Conservation (phyloP, 108 stramenopile species). For the Stephanodiscus minutulus region DNA sequence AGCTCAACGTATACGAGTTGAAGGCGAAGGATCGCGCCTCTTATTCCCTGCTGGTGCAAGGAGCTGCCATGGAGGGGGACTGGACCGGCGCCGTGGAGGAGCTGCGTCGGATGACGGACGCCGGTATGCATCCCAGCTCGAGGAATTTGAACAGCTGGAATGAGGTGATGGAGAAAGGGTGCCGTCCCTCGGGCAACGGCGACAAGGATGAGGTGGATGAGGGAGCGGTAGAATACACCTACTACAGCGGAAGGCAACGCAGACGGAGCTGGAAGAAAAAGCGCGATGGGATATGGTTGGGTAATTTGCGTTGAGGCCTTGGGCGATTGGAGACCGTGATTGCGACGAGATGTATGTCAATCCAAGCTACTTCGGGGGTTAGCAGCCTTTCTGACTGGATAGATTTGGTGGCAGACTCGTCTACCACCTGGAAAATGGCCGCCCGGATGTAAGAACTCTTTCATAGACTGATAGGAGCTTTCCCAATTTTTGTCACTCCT, state of each 20-base stretch:
- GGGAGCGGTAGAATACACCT: conserved; percentile 20
- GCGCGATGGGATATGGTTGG: conserved; percentile 64
- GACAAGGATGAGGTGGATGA: neutral
- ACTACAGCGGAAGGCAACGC: conserved; percentile 57
- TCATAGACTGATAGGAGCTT: too few relatives aligned
- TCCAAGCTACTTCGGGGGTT: too few relatives aligned
- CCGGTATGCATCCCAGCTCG: conserved; percentile 70
- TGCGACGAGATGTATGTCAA: too few relatives aligned
- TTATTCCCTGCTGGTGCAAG: conserved; percentile 74
- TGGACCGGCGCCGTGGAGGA: conserved; percentile 70
- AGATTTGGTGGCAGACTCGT: too few relatives aligned
- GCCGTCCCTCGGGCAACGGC: conserved; percentile 28
- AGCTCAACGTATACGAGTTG: conserved; percentile 39
- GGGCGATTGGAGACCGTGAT: too few relatives aligned
- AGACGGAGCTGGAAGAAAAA: conserved; percentile 71
- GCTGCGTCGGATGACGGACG: conserved; percentile 68
- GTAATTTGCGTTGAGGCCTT: conserved; percentile 42
- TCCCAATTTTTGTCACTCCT: too few relatives aligned
- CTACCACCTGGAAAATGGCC: too few relatives aligned
- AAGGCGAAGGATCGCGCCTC: conserved; percentile 70
- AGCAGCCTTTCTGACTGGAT: too few relatives aligned
- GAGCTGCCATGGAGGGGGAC: conserved; percentile 65
- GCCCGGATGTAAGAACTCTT: too few relatives aligned
- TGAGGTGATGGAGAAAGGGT: conserved; percentile 51
- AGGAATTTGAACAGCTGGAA: conserved; percentile 76